These are phyloP conservation scores for Diaporthe sp. DNA, from an alignment of 2,329 filamentous ascomycete species.

Conservation along the genomic window DNA sequence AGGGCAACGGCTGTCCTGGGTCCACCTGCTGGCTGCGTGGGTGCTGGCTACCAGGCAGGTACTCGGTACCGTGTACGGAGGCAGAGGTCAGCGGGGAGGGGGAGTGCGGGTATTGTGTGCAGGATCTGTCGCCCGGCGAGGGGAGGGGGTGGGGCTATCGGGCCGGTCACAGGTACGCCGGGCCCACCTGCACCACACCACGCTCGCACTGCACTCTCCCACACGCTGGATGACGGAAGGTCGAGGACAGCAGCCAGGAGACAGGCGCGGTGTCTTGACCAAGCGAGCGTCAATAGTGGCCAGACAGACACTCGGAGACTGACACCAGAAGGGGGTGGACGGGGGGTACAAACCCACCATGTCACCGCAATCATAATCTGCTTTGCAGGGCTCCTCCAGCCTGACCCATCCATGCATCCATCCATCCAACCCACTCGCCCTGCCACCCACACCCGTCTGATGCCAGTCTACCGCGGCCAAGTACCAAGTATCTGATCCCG, in stretches of 20 bases:
- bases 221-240: slow-evolving; percentile 24
- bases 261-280: slow-evolving; percentile 28
- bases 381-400: slow-evolving; percentile 7
- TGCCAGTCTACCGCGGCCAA: not conserved
- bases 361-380: slow-evolving; percentile 29
- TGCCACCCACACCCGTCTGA: slow-evolving; percentile 2
- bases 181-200: not conserved
- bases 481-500: slow-evolving; percentile 18
- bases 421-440: slow-evolving; percentile 5
- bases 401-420: slow-evolving; percentile 16
- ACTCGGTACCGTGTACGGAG: not conserved
- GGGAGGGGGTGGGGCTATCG: not conserved
- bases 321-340: slow-evolving; percentile 15
- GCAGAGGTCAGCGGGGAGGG: slow-evolving; percentile 9
- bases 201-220: not conserved
- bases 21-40: slow-evolving; percentile 12
- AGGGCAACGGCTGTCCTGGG: not conserved
- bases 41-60: not conserved
- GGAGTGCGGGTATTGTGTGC: not conserved
- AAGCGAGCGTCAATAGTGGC: slow-evolving; percentile 28
- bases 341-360: slow-evolving; percentile 20
- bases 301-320: slow-evolving; percentile 29
- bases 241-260: not conserved
- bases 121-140: not conserved
- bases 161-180: not conserved